A percentile compares a stretch with the other conserved stretches of the same genome.
Conservation (phyloP, 2,329 filamentous ascomycete species). For the Neonectria sp. region DNA sequence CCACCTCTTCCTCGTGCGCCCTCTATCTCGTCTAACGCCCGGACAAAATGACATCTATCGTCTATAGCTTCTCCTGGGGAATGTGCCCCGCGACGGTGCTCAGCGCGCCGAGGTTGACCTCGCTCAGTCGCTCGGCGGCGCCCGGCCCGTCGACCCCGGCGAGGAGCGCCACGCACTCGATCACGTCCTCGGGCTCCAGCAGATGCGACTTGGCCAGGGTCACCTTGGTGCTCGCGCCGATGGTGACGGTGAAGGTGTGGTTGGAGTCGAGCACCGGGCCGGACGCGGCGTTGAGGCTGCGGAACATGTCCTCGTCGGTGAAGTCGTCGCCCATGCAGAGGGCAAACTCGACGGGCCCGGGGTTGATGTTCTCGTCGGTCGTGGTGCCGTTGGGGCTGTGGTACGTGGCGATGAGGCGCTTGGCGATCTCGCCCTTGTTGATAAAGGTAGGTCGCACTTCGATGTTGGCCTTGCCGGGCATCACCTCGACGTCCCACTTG, state of each 20-base stretch:
- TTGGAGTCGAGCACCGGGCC: constrained; percentile 68
- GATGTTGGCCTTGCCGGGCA: constrained; percentile 96
- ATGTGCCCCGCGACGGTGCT: constrained; percentile 69
- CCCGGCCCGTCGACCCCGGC: constrained; percentile 61
- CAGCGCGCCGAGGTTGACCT: constrained; percentile 70
- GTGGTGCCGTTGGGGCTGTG: constrained; percentile 64
- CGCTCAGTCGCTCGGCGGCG: constrained; percentile 58
- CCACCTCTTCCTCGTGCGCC: constrained; percentile 3
- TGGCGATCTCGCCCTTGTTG: constrained; percentile 97
- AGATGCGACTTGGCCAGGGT: constrained; percentile 93
- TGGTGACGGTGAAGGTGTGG: constrained; percentile 90
- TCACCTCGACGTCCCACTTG: constrained; percentile 93
- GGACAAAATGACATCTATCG: not conserved
- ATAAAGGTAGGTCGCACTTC: constrained; percentile 97
- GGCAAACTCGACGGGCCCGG: constrained; percentile 82
- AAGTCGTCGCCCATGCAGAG: constrained; percentile 96
- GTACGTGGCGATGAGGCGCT: constrained; percentile 84
- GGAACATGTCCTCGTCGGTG: constrained; percentile 98
- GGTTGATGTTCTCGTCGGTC: constrained; percentile 58
- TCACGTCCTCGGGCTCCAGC: constrained; percentile 89
- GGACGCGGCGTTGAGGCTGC: constrained; percentile 76
- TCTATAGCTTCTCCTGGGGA: constrained; percentile 51
- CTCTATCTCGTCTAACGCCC: constrained; percentile 8
- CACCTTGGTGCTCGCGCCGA: constrained; percentile 92
- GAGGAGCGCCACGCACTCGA: constrained; percentile 75